Evolutionary conservation across 2,329 filamentous ascomycete genomes (phyloP).

Genomic region (Reticulascus tulasneorum): DNA sequence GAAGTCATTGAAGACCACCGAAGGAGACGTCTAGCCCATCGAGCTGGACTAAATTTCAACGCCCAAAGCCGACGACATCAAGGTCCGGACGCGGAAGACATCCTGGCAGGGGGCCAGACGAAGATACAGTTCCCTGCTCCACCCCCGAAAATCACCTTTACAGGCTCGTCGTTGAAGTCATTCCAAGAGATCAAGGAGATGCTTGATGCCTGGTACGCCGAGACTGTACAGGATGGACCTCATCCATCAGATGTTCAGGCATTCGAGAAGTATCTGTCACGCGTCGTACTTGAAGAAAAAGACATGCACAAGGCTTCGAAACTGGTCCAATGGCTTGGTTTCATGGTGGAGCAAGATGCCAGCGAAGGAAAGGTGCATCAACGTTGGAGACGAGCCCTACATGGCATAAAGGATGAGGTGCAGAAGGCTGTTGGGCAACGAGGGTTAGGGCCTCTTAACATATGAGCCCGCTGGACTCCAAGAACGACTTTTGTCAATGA

Average conservation of each 20-base stretch:
- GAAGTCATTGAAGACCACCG: conserved; percentile 77
- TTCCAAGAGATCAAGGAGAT: conserved; percentile 66
- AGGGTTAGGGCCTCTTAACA: conserved; percentile 52
- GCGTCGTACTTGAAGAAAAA: conserved; percentile 70
- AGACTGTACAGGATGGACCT: conserved; percentile 70
- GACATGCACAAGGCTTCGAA: conserved; percentile 72
- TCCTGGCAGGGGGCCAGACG: conserved; percentile 30
- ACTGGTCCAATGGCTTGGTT: conserved; percentile 64
- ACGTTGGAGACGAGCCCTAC: conserved; percentile 43
- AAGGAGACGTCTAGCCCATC: conserved; percentile 56
- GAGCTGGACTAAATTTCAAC: conserved; percentile 44
- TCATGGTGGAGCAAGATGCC: conserved; percentile 48
- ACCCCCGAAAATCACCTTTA: conserved; percentile 44
- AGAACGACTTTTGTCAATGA: too few species aligned
- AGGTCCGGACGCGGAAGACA: conserved; percentile 11
- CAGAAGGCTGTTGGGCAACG: conserved; percentile 52
- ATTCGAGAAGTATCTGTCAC: conserved; percentile 66
- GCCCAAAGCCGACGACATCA: conserved; percentile 23
- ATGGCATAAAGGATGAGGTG: conserved; percentile 43
- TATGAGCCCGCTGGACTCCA: too few species aligned
- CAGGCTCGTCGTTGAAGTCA: conserved; percentile 35
- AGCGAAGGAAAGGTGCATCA: conserved; percentile 30
- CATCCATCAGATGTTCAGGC: conserved; percentile 74
- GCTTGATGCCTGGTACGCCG: conserved; percentile 69
- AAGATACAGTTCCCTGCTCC: conserved; percentile 42